Percentiles rank a stretch among this genome's conserved stretches.
phyloP scores from a whole-genome alignment of 202 grass and related monocot genomes.

The Miscanthus sacchariflorus region DNA sequence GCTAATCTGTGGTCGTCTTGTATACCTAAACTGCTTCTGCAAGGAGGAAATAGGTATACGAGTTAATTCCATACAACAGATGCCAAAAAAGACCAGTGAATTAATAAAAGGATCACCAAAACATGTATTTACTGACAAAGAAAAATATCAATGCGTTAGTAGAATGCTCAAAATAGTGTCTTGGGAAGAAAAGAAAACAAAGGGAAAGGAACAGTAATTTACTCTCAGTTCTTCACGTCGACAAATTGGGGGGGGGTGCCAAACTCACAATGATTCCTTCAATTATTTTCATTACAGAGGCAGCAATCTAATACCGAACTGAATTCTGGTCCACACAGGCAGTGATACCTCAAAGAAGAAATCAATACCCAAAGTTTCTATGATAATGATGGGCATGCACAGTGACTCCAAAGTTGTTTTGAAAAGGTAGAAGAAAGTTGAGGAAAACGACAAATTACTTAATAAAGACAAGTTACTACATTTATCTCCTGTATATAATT shows the following conservation, averaged over 20 bases:
- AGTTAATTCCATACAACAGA: slow-evolving; percentile 30
- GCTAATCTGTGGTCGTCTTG: slow-evolving; percentile 49
- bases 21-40: slow-evolving; percentile 85
- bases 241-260: neutral
- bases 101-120: neutral
- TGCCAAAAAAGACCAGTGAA: slow-evolving; percentile 3
- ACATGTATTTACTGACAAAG: slow-evolving; percentile 26
- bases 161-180: neutral
- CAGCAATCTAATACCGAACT: neutral
- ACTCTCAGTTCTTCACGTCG: too few relatives aligned
- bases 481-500: neutral
- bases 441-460: neutral
- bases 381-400: slow-evolving; percentile 10
- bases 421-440: neutral
- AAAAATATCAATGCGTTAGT: neutral
- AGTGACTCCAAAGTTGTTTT: neutral
- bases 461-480: neutral
- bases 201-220: neutral
- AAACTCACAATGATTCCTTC: neutral
- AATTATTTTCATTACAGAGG: neutral
- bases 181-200: neutral
- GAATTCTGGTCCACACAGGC: slow-evolving; percentile 1
- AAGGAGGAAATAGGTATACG: slow-evolving; percentile 42
- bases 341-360: neutral
- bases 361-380: neutral